Evolutionary conservation across 2,329 filamentous ascomycete genomes (phyloP).

Genomic region (Trichoderma atrobrunneum): DNA sequence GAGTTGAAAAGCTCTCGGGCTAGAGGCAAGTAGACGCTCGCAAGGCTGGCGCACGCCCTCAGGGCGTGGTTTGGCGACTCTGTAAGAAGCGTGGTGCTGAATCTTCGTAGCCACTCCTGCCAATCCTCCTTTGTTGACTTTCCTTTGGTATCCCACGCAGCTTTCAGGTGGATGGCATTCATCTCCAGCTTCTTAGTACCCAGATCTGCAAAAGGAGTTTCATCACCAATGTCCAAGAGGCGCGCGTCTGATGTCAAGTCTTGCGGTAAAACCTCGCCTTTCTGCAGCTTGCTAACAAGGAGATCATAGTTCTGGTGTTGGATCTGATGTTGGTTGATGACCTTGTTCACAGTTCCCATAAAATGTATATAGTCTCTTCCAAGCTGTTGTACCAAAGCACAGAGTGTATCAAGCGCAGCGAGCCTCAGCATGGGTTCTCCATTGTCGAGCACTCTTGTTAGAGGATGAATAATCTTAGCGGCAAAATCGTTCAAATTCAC

Average conservation of each 20-base stretch:
- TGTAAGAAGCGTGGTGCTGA: slow-evolving; percentile 90
- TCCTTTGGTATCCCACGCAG: slow-evolving; percentile 93
- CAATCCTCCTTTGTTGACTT: slow-evolving; percentile 98
- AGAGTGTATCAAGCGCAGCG: slow-evolving; percentile 88
- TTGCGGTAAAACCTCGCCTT: slow-evolving; percentile 91
- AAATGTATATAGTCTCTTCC: slow-evolving; percentile 96
- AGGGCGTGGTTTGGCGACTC: slow-evolving; percentile 96
- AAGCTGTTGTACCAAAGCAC: slow-evolving; percentile 91
- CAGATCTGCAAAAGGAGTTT: slow-evolving; percentile 77
- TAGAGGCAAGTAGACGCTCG: slow-evolving; percentile 85
- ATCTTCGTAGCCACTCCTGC: slow-evolving; percentile 97
- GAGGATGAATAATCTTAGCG: slow-evolving; percentile 90
- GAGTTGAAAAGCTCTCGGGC: slow-evolving; percentile 97
- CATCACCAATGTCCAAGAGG: slow-evolving; percentile 75
- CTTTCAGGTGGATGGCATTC: slow-evolving; percentile 95
- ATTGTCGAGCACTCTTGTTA: slow-evolving; percentile 76
- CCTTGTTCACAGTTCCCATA: slow-evolving; percentile 88
- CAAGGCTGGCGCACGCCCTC: slow-evolving; percentile 85
- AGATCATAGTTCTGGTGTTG: slow-evolving; percentile 90
- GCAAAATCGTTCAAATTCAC: slow-evolving; percentile 98
- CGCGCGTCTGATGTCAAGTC: slow-evolving; percentile 84
- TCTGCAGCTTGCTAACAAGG: slow-evolving; percentile 87
- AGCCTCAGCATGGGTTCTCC: slow-evolving; percentile 71
- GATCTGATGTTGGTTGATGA: slow-evolving; percentile 73
- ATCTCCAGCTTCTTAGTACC: slow-evolving; percentile 92